phyloP scores from a whole-genome alignment of 1,284 basidiomycete genomes.

The Trametes hirsuta region DNA sequence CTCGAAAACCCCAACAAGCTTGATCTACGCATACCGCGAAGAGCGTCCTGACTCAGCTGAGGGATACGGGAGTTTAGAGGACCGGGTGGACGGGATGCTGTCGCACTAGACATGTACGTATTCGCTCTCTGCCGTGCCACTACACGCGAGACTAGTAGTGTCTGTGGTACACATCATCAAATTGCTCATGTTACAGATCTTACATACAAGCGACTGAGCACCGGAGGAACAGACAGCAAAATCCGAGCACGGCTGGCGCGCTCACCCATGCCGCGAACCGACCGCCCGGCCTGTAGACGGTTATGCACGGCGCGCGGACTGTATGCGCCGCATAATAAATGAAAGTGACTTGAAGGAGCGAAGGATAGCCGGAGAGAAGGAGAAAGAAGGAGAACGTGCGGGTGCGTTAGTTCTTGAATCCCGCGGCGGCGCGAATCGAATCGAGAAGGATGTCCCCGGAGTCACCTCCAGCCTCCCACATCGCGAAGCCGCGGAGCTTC shows the following conservation, averaged over 20 bases:
- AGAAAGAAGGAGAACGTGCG: not conserved
- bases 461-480: slow-evolving; percentile 70
- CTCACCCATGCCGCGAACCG: not conserved
- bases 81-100: no score
- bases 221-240: not conserved
- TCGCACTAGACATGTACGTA: no score
- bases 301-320: not conserved
- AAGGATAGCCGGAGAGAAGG: not conserved
- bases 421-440: slow-evolving; percentile 48
- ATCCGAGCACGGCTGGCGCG: not conserved
- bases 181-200: no score
- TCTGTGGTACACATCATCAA: no score
- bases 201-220: no score
- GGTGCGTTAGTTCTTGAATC: slow-evolving; percentile 34
- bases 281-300: slow-evolving; percentile 4
- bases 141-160: no score
- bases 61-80: no score
- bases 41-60: no score
- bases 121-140: no score
- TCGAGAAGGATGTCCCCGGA: slow-evolving; percentile 56
- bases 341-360: not conserved
- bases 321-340: not conserved
- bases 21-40: no score
- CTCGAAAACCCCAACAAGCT: no score
- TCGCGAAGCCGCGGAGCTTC: slow-evolving; percentile 62